Conservation (phyloP, 2,329 filamentous ascomycete genomes). For the Fusarium mexicanum region DNA sequence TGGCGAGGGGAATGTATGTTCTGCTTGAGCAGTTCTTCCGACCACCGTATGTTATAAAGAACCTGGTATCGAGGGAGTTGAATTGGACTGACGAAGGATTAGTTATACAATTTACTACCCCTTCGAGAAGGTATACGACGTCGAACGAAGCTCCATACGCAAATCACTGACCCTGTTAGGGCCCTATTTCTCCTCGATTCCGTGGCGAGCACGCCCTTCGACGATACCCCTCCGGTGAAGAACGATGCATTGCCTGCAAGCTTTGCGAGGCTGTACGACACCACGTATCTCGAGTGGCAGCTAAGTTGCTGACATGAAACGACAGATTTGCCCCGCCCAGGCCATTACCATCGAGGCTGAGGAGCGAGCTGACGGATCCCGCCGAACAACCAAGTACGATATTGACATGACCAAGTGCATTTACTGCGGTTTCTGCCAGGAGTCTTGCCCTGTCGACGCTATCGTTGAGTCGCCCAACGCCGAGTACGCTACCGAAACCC, state of each 20-base stretch:
- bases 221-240: conserved; percentile 96
- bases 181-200: conserved; percentile 97
- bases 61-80: neutral
- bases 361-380: conserved; percentile 94
- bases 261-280: conserved; percentile 84
- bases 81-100: conserved; percentile 26
- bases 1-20: conserved; percentile 98
- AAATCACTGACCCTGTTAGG: conserved; percentile 56
- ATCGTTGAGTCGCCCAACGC: conserved; percentile 74
- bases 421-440: conserved; percentile 99
- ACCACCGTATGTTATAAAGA: conserved; percentile 79
- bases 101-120: conserved; percentile 99
- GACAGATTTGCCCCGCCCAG: conserved; percentile 89
- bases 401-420: conserved; percentile 99
- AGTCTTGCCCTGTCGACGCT: conserved; percentile 97
- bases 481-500: conserved; percentile 72
- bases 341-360: conserved; percentile 99
- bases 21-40: conserved; percentile 98
- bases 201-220: conserved; percentile 96
- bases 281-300: neutral
- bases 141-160: neutral
- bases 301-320: conserved; percentile 18
- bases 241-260: conserved; percentile 99
- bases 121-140: conserved; percentile 81
- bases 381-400: conserved; percentile 96